Evolutionary conservation across 805 yeast genomes (phyloP).

Genomic region (Pichia phayaonensis): DNA sequence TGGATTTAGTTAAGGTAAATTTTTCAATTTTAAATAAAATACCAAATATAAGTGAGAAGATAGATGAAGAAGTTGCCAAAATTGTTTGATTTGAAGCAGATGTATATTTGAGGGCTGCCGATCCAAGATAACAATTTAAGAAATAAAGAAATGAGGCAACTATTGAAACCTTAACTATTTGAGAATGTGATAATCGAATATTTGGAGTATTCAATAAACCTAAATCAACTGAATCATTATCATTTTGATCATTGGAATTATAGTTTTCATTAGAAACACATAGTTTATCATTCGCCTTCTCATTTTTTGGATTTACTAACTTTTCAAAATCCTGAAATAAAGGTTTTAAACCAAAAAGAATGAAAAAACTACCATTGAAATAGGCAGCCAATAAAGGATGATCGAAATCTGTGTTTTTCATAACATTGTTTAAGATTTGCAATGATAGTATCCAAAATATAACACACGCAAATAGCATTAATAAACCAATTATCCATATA

Average conservation of each 20-base stretch:
- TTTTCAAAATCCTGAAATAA: not conserved
- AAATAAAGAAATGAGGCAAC: conserved; percentile 37
- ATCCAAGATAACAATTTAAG: conserved; percentile 33
- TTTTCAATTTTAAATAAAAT: conserved; percentile 33
- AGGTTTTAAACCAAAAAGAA: conserved; percentile 39
- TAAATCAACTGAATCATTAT: not conserved
- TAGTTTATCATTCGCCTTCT: not conserved
- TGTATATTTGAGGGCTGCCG: conserved; percentile 40
- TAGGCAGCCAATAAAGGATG: conserved; percentile 44
- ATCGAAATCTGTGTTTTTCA: conserved; percentile 39
- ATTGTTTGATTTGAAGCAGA: conserved; percentile 48
- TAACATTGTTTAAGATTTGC: conserved; percentile 41
- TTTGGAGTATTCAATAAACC: conserved; percentile 13
- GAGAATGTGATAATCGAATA: conserved; percentile 18
- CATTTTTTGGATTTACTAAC: not conserved
- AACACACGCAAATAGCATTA: conserved; percentile 35
- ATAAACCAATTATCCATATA: conserved; percentile 38
- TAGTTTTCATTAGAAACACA: conserved; percentile 3
- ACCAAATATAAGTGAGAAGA: conserved; percentile 42
- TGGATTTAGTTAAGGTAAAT: conserved; percentile 33
- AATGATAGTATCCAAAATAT: conserved; percentile 42
- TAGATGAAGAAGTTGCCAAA: conserved; percentile 42
- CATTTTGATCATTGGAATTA: not conserved
- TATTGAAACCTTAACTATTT: conserved; percentile 31
- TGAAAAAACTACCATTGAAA: conserved; percentile 41